Conservation (phyloP, 2,329 filamentous ascomycete genomes). For the Hortaea sp. region DNA sequence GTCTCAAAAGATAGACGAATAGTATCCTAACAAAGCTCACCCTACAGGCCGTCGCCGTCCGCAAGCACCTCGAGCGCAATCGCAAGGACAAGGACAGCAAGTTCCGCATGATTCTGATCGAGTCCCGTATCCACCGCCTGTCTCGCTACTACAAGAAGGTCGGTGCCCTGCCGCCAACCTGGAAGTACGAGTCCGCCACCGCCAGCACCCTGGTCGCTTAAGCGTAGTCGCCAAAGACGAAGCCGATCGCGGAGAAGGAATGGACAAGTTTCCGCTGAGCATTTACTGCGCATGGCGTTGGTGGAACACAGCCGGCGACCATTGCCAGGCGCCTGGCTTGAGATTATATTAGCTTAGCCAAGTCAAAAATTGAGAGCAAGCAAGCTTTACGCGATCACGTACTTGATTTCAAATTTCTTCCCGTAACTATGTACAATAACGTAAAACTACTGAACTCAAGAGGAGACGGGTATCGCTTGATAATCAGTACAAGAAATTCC, state of each 20-base stretch:
- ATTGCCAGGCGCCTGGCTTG: neutral
- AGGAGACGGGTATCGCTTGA: too few species aligned
- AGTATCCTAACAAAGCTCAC: too few species aligned
- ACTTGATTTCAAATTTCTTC: neutral
- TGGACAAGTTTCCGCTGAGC: neutral
- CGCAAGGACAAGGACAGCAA: slow-evolving; percentile 99
- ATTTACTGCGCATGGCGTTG: slow-evolving; percentile 1
- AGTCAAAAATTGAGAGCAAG: neutral
- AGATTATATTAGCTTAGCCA: neutral
- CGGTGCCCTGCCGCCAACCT: slow-evolving; percentile 74
- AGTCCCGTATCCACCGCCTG: slow-evolving; percentile 99
- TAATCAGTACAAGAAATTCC: too few species aligned
- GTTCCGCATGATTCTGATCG: slow-evolving; percentile 99
- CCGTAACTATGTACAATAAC: too few species aligned
- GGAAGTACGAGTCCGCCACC: slow-evolving; percentile 98
- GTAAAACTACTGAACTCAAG: too few species aligned
- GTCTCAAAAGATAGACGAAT: too few species aligned
- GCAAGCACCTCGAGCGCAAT: slow-evolving; percentile 99
- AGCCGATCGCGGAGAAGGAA: neutral
- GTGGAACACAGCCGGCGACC: neutral
- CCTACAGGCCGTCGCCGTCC: slow-evolving; percentile 79
- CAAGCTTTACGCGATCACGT: neutral
- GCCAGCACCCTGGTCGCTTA: slow-evolving; percentile 90
- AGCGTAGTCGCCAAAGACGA: slow-evolving; percentile 27
- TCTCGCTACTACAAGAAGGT: slow-evolving; percentile 99